Percentiles rank a stretch among this genome's conserved stretches.
These are phyloP conservation scores for Agaricus sinodeliciosus DNA, from an alignment of 768 basidiomycete genomes.

Conservation along the genomic window DNA sequence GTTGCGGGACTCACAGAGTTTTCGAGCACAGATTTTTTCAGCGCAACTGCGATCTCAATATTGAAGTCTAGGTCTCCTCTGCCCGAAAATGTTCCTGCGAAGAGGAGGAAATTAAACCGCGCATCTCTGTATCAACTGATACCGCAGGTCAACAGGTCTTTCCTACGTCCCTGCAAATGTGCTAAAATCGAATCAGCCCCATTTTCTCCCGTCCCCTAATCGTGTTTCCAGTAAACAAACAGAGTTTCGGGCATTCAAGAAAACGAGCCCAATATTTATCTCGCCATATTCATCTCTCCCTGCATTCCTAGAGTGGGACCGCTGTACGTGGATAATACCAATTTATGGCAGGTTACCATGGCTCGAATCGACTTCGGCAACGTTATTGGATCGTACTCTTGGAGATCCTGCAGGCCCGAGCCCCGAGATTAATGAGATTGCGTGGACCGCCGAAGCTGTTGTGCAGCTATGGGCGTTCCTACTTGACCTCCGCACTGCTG, in stretches of 20 bases:
- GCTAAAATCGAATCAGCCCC: slow-evolving; percentile 4
- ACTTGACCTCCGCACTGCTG: background rate
- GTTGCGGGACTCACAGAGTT: background rate
- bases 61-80: background rate
- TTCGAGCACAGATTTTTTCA: background rate
- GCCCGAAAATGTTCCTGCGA: background rate
- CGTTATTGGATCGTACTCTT: background rate
- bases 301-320: background rate
- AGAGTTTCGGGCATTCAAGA: slow-evolving; percentile 1
- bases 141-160: background rate
- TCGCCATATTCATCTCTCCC: background rate
- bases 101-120: background rate
- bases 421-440: background rate
- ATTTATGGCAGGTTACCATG: slow-evolving; percentile 2
- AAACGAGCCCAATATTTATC: slow-evolving; percentile 3
- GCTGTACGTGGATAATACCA: slow-evolving; percentile 6
- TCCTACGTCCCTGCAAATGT: no score
- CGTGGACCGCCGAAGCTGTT: slow-evolving; percentile 1
- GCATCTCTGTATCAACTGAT: background rate
- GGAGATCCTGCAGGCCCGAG: background rate
- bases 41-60: background rate
- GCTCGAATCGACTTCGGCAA: background rate
- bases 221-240: background rate
- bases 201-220: background rate
- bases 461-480: slow-evolving; percentile 1